Evolutionary conservation across 495 filamentous ascomycete genomes (phyloP).

Genomic region (Friedmanniomyces endolithicus): DNA sequence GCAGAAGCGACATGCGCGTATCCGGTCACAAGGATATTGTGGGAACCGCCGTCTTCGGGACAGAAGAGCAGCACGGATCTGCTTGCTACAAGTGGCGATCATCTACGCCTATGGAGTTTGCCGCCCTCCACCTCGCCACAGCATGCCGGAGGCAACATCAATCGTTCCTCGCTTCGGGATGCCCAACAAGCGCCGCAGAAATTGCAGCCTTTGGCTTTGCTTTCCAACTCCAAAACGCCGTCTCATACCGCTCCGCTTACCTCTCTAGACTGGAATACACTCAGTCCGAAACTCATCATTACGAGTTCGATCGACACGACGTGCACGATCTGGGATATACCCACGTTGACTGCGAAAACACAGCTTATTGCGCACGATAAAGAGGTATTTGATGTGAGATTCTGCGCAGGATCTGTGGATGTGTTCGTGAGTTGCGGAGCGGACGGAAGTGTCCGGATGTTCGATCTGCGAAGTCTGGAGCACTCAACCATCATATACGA

Average conservation of each 20-base stretch:
- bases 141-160: slow-evolving; percentile 51
- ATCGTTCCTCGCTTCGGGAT: slow-evolving; percentile 47
- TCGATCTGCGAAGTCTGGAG: slow-evolving; percentile 89
- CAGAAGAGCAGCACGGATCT: slow-evolving; percentile 95
- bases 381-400: slow-evolving; percentile 96
- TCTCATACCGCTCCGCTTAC: slow-evolving; percentile 96
- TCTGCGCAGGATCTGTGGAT: slow-evolving; percentile 90
- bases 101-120: slow-evolving; percentile 89
- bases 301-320: slow-evolving; percentile 98
- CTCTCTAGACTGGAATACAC: slow-evolving; percentile 93
- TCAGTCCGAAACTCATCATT: slow-evolving; percentile 92
- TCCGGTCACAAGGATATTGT: slow-evolving; percentile 87
- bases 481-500: slow-evolving; percentile 99
- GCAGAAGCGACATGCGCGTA: slow-evolving; percentile 97
- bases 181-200: slow-evolving; percentile 52
- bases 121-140: slow-evolving; percentile 34
- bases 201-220: slow-evolving; percentile 78
- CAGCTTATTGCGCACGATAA: slow-evolving; percentile 98
- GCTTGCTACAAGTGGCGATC: slow-evolving; percentile 90
- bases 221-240: slow-evolving; percentile 96
- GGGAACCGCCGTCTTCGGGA: slow-evolving; percentile 84
- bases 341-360: slow-evolving; percentile 92
- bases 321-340: slow-evolving; percentile 99
- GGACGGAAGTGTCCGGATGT: slow-evolving; percentile 97
- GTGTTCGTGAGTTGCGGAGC: slow-evolving; percentile 97